phyloP scores from a whole-genome alignment of 176 grass and related monocot species.

The Bolboschoenus planiculmis region DNA sequence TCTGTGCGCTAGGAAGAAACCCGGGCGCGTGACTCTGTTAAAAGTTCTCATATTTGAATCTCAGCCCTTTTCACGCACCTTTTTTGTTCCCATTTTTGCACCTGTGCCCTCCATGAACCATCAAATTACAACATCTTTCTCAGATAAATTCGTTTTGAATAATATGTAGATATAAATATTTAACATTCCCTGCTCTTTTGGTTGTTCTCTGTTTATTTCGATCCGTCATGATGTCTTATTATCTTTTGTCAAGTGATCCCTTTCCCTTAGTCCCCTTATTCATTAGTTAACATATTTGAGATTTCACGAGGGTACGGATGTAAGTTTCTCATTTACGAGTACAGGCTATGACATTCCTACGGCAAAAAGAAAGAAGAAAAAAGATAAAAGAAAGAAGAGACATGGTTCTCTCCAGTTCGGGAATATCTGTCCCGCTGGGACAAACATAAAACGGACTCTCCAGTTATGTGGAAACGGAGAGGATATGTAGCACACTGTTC shows the following conservation, averaged over 20 bases:
- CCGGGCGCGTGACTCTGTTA: constrained; percentile 15
- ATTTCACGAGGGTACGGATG: neutral
- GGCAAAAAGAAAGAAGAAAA: too few species aligned
- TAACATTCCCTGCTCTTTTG: neutral
- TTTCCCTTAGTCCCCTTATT: too few species aligned
- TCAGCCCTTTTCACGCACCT: constrained; percentile 7
- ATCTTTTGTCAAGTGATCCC: neutral
- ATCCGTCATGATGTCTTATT: neutral
- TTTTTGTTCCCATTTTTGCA: neutral
- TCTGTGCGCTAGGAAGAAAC: neutral
- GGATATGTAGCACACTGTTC: neutral
- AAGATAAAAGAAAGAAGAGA: neutral
- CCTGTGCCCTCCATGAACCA: neutral
- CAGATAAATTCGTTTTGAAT: neutral
- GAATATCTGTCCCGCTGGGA: neutral
- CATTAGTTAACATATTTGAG: too few species aligned
- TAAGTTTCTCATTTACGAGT: neutral
- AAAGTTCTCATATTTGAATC: constrained; percentile 13
- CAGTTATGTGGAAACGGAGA: neutral
- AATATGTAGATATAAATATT: neutral
- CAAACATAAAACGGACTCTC: neutral
- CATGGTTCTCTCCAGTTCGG: neutral
- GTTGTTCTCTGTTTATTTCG: neutral
- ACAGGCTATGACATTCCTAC: neutral
- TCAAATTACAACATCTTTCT: neutral